Conservation (phyloP, 176 grass and related monocot species). For the Elymus sibiricus region DNA sequence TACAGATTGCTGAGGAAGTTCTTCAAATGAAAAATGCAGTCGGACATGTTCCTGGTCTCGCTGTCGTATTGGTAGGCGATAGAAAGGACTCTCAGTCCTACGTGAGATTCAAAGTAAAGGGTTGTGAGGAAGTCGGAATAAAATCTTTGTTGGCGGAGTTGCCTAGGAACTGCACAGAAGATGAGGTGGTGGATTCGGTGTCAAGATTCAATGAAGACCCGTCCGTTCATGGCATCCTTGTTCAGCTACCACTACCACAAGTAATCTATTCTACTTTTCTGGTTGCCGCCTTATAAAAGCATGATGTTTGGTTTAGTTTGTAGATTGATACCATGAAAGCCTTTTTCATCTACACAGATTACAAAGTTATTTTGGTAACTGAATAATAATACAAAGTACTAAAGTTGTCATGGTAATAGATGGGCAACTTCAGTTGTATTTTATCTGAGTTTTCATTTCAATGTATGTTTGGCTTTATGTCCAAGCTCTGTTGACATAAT, state of each 20-base stretch:
- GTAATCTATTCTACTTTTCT: constrained; percentile 42
- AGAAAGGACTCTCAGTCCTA: constrained; percentile 88
- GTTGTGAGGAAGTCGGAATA: constrained; percentile 84
- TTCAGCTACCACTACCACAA: constrained; percentile 86
- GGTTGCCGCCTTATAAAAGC: neutral
- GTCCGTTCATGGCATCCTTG: constrained; percentile 89
- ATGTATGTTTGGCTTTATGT: constrained; percentile 4
- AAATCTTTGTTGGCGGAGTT: constrained; percentile 68
- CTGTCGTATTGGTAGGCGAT: constrained; percentile 76
- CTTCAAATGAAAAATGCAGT: constrained; percentile 48
- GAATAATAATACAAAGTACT: neutral
- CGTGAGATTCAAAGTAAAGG: constrained; percentile 78
- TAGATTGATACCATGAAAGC: neutral
- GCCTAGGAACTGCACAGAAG: constrained; percentile 60
- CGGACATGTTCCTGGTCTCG: constrained; percentile 67
- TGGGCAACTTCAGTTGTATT: neutral
- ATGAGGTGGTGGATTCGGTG: constrained; percentile 65
- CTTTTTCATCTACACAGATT: neutral
- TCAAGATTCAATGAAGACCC: constrained; percentile 75
- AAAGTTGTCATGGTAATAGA: neutral
- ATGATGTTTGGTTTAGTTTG: neutral
- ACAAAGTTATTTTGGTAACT: neutral
- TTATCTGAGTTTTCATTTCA: neutral
- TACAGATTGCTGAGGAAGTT: constrained; percentile 61
- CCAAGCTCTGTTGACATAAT: neutral